Evolutionary conservation across 495 filamentous ascomycete species (phyloP), one percentile per base, ranked within the genome.

Genomic region (Saxispiralis lemnorum): DNA sequence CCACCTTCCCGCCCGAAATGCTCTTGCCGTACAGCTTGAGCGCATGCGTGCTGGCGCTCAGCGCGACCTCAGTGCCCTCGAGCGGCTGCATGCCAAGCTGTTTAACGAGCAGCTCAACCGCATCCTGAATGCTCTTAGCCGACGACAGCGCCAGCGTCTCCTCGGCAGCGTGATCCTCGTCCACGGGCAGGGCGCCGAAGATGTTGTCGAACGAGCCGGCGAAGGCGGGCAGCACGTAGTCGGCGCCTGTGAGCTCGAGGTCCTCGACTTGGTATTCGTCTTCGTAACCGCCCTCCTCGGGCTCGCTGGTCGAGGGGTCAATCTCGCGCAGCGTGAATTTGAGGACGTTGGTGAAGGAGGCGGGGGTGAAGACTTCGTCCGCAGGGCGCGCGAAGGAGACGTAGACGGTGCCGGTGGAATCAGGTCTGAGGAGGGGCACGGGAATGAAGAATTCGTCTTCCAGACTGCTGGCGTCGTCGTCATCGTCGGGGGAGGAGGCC

Each of bases 291-390:
- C 59, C 68, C 12, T 93, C 85, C 56, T 97, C 92, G 1, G 92
- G 83, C 59, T 95, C 84, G 49, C 77, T 75, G 17, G 85, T 94
- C n/a, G 79, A 79, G 4, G 89, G 89, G 53, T 97, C 89, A 40
- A 97, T 92, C 62, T 97, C 89, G 60, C 93, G 93, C 66, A 79
- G 88, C 17, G 86, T 95, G 58, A 97, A 97, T 62, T 92, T 95
- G 42, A 97, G 75, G 38, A 81, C 69, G 62, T 96, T 97, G 39
- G 81, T 86, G 61, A 97, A 93, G 17, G 75, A 81, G 43, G 76
- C 72, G 12, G 78, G 70, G 1, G 83, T 73, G 53, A 89, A 78
- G 38, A 68, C 66, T 49, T 81, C 81, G 46, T 78, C 83, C 39
- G 66, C 72, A 14, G 74, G 60, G 56, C 88, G 85, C 65, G 81